These are phyloP conservation scores for Colletotrichum nymphaeae DNA, from an alignment of 2,329 filamentous ascomycete species.

Conservation along the genomic window DNA sequence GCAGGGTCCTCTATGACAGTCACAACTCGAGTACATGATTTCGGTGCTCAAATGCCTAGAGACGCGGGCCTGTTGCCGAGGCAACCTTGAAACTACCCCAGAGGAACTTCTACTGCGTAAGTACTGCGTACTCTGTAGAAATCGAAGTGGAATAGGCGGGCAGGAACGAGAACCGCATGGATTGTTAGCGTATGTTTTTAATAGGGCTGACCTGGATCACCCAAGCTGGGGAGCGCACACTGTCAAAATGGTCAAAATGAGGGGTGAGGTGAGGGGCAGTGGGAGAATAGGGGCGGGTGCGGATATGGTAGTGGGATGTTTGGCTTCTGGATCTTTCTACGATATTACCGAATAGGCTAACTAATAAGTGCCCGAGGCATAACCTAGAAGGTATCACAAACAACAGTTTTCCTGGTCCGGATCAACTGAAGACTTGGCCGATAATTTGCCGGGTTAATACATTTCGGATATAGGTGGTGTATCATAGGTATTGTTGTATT, in stretches of 20 bases:
- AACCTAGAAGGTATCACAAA: not conserved
- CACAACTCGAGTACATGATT: no score
- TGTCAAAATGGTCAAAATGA: constrained; percentile 18
- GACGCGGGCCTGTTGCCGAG: not conserved
- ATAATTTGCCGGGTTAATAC: constrained; percentile 19
- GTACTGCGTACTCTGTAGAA: no score
- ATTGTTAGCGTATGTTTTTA: not conserved
- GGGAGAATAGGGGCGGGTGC: not conserved
- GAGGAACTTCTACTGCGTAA: not conserved
- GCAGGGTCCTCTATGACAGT: not conserved
- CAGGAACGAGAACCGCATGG: not conserved
- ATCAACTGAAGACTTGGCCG: constrained; percentile 13
- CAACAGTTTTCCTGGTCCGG: not conserved
- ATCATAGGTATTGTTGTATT: no score
- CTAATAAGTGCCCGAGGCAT: no score
- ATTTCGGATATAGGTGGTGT: not conserved
- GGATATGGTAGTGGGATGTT: not conserved
- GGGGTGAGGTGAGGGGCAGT: constrained; percentile 6
- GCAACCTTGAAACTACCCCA: not conserved
- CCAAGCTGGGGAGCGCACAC: constrained; percentile 17
- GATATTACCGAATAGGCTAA: not conserved
- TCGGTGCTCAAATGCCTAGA: no score
- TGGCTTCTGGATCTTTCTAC: not conserved
- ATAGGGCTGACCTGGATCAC: constrained; percentile 32
- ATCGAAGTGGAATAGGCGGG: not conserved